phyloP scores from a whole-genome alignment of 2,329 filamentous ascomycete genomes.

The Stagonosporopsis vannaccii region DNA sequence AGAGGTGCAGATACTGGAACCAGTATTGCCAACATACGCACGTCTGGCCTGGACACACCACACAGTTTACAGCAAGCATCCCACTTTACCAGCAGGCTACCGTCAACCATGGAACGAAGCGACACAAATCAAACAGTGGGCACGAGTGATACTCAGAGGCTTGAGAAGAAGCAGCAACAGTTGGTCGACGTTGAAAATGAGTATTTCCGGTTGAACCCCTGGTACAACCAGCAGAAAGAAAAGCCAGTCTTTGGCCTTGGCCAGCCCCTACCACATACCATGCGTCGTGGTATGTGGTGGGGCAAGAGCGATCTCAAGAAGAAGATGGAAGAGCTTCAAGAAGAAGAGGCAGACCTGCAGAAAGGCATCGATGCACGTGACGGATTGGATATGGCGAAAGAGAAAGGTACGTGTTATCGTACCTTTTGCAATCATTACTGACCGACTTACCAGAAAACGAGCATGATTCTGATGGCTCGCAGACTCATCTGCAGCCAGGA shows the following conservation, averaged over 20 bases:
- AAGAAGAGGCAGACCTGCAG: constrained; percentile 17
- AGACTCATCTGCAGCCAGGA: constrained; percentile 10
- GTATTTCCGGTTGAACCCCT: constrained; percentile 61
- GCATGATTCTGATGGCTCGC: constrained; percentile 25
- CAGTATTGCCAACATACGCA: constrained; percentile 27
- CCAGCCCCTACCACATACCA: constrained; percentile 62
- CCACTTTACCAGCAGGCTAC: constrained; percentile 15
- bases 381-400: constrained; percentile 21
- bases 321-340: constrained; percentile 36
- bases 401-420: constrained; percentile 20
- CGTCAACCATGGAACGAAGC: constrained; percentile 21
- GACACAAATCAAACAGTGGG: constrained; percentile 23
- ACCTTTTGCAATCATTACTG: not conserved
- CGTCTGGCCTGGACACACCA: constrained; percentile 11
- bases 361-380: constrained; percentile 30
- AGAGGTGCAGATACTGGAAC: constrained; percentile 15
- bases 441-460: constrained; percentile 11
- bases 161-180: constrained; percentile 38
- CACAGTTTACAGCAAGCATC: constrained; percentile 11
- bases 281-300: constrained; percentile 60
- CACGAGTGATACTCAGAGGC: constrained; percentile 23
- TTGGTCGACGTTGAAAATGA: constrained; percentile 57
- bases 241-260: constrained; percentile 63
- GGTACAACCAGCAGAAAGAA: constrained; percentile 61
- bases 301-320: constrained; percentile 55